Evolutionary conservation across 2,329 filamentous ascomycete species (phyloP).

Genomic region (Neonectria punicea): DNA sequence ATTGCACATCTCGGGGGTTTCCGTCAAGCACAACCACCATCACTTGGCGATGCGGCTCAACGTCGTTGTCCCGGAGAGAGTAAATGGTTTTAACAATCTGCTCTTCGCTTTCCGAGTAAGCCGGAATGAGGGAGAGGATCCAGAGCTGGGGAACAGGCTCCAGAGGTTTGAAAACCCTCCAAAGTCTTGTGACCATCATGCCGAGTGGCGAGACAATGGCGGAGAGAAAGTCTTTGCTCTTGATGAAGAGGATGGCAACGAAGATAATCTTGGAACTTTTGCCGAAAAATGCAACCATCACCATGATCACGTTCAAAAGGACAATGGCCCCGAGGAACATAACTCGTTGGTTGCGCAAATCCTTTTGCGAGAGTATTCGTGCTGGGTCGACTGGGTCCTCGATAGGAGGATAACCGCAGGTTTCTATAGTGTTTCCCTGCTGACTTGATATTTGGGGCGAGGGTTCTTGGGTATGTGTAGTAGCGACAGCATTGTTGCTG

Average conservation of each 20-base stretch:
- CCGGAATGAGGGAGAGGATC: slow-evolving; percentile 37
- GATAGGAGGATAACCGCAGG: slow-evolving; percentile 30
- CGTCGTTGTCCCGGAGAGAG: slow-evolving; percentile 34
- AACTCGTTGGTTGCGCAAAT: slow-evolving; percentile 33
- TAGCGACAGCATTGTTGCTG: neutral
- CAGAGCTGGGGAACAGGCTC: slow-evolving; percentile 18
- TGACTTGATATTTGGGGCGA: neutral
- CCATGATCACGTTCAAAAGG: slow-evolving; percentile 33
- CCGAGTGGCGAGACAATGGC: slow-evolving; percentile 30
- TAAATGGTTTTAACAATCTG: slow-evolving; percentile 40
- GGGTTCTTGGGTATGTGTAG: too few species aligned
- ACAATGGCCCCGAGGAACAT: slow-evolving; percentile 29
- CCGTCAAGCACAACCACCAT: slow-evolving; percentile 37
- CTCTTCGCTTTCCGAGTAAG: slow-evolving; percentile 38
- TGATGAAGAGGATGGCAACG: slow-evolving; percentile 29
- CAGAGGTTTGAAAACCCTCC: slow-evolving; percentile 18
- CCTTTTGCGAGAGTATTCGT: slow-evolving; percentile 13
- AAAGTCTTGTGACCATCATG: slow-evolving; percentile 13
- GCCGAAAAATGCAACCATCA: slow-evolving; percentile 27
- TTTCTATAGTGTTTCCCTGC: slow-evolving; percentile 23
- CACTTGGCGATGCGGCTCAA: slow-evolving; percentile 36
- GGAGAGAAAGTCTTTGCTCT: slow-evolving; percentile 38
- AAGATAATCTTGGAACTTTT: slow-evolving; percentile 34
- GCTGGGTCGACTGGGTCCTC: slow-evolving; percentile 35
- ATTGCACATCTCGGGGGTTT: slow-evolving; percentile 31